Evolutionary conservation across 345 rosid genomes (phyloP), one percentile per base, ranked within the genome.

Genomic region (Populus deltoides): DNA sequence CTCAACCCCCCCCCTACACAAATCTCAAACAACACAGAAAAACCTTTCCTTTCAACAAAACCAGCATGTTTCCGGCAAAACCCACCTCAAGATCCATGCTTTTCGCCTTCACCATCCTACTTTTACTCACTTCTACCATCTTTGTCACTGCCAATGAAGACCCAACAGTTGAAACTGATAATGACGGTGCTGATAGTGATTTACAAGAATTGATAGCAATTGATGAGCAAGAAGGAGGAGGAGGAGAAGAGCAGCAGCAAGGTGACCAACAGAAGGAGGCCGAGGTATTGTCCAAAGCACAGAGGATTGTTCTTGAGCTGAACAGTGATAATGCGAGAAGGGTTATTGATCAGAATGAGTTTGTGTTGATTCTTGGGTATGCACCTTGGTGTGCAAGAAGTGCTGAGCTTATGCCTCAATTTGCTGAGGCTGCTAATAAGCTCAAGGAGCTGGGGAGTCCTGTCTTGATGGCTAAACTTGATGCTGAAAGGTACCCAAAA

Each of bases 321-420:
- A 86, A 86, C 78, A 82, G 74, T 47, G 94, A 94, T 31, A 90
- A 85, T 80, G 29, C 83, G 65, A 85, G 77, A 79, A 88, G 87
- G 76, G 78, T 84, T 38, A 82, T 87, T 61, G 84, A 87, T 51
- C 87, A 77, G 55, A 88, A 86, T 81, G 94, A 91, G 85, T 88
- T 69, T 81, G 96, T 92, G 33, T 53, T 94, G 87, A 82, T 92
- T 79, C 81, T 94, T 55, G 98, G 98, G 13, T 94, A 92, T 68
- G 94, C 97, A 2, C 97, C 98, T 43, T 94, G 98, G 97, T 91
- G 93, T 22, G 82, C 85, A 16, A 87, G 97, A 62, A 90, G 98
- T 82, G 98, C 98, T 29, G 98, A 94, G 81, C 84, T 94, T 41
- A 94, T 94, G 97, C 98, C 98, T 41, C 85, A 85, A 55, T 94